A percentile compares a stretch with the other conserved stretches of the same genome.
These are phyloP conservation scores for Phragmites australis DNA, from an alignment of 176 grass and related monocot species.

Conservation along the genomic window DNA sequence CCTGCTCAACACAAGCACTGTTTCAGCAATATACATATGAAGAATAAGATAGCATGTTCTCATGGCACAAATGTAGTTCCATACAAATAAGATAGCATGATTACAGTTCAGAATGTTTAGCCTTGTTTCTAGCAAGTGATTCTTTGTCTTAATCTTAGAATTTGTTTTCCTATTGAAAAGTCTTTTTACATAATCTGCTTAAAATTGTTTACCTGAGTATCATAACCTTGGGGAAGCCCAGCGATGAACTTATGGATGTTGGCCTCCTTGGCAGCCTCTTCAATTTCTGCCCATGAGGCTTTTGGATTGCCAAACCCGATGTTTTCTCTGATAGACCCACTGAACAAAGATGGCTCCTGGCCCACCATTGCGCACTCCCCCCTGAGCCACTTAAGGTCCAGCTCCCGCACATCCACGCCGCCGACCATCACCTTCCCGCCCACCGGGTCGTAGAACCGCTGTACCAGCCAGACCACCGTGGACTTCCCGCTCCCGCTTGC, in stretches of 20 bases:
- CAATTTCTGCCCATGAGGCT: slow-evolving; percentile 56
- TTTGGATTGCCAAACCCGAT: slow-evolving; percentile 51
- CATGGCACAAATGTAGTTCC: not conserved
- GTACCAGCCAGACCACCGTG: slow-evolving; percentile 78
- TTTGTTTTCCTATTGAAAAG: no score
- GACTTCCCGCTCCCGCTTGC: slow-evolving; percentile 68
- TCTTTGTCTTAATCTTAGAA: not conserved
- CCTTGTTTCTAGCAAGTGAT: not conserved
- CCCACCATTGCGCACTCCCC: slow-evolving; percentile 54
- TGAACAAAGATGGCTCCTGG: slow-evolving; percentile 57
- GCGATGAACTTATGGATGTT: slow-evolving; percentile 70
- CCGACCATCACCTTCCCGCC: slow-evolving; percentile 49
- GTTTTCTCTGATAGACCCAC: slow-evolving; percentile 54
- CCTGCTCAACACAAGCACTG: not conserved
- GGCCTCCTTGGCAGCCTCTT: slow-evolving; percentile 54
- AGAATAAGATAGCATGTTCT: not conserved
- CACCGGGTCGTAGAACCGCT: slow-evolving; percentile 62
- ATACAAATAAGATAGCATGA: not conserved
- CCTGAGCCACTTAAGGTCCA: slow-evolving; percentile 58
- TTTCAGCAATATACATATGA: not conserved
- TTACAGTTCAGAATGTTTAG: not conserved
- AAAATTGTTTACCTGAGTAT: slow-evolving; percentile 32
- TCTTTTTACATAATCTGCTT: not conserved
- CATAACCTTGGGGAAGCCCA: slow-evolving; percentile 53
- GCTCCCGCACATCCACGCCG: slow-evolving; percentile 54